phyloP scores from a whole-genome alignment of 192 early-diverging fungal genomes.

The Rhizophagus sp. region DNA sequence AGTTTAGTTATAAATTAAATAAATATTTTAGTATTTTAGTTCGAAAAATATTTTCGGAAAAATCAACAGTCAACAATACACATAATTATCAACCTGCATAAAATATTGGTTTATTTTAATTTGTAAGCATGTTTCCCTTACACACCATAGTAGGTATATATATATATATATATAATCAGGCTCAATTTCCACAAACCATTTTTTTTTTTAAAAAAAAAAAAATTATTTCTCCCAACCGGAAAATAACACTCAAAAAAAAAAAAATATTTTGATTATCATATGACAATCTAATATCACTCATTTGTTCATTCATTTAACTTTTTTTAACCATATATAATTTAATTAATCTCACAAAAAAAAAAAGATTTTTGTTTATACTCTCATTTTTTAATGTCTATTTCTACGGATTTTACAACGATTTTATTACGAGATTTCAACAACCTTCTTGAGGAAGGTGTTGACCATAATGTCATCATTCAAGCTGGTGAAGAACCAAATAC shows the following conservation, averaged over 20 bases:
- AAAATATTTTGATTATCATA: neutral
- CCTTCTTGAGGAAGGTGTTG: slow-evolving; percentile 7
- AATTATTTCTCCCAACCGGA: neutral
- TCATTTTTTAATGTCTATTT: neutral
- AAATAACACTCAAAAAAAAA: too few species aligned
- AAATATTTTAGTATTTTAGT: too few species aligned
- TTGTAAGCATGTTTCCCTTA: too few species aligned
- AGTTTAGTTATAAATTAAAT: too few species aligned
- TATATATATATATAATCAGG: too few species aligned
- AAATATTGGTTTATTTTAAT: too few species aligned
- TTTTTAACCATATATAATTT: neutral
- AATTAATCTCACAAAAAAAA: neutral
- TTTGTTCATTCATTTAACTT: neutral
- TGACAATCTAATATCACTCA: neutral
- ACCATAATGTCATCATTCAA: slow-evolving; percentile 13
- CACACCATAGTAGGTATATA: too few species aligned
- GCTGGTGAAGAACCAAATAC: slow-evolving; percentile 13
- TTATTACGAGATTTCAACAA: slow-evolving; percentile 8
- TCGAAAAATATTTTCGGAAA: too few species aligned
- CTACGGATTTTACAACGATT: slow-evolving; percentile 8
- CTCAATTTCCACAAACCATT: too few species aligned
- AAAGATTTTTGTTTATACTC: neutral
- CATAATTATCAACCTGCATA: too few species aligned
- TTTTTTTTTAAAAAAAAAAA: neutral
- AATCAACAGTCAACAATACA: too few species aligned